Evolutionary conservation across 2,329 filamentous ascomycete genomes (phyloP), one percentile per base, ranked within the genome.

Genomic region (Pseudonectria foliicola): DNA sequence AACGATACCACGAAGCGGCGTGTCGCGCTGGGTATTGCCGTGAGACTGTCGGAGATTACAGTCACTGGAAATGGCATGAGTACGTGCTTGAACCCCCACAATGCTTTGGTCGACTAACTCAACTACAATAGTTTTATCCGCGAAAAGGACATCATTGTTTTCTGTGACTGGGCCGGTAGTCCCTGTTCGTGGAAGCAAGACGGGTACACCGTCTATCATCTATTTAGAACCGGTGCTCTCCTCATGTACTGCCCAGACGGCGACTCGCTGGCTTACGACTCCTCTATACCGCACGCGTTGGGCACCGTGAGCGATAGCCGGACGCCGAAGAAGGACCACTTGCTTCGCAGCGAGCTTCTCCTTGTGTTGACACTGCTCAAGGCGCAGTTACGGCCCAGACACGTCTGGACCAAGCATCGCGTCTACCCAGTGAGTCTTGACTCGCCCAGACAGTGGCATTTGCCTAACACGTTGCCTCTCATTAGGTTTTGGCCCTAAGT

Each of bases 401-500:
- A 29, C 11, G 26, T 33, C 26, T 38, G 24, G 13, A 27, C 30
- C 27, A 16, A 33, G 14, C 35, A 38, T 13, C 26, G 18, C 18
- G 15, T 33, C 13, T 33, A 26, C 26, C 35, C 35, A 11, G 35
- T 38, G 26, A 12, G 31, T 30, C 23, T 8, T 8, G 3, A 6
- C 13, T 11, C 11, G 3, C 13, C 8, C 8, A 30, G 27, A 34
- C n/a, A 2, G 13, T 15, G 27, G 31, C 1, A 12, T 27, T 2
- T 6, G 14, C 32, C 12, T 38, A 23, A 15, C 34, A 29, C 23
- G 29, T 29, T 7, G 35, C 18, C 2, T 3, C 6, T 8, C 6
- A 28, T 10, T 10, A 46, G 43, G 32, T 38, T n/a, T 25, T 44
- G 5, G 26, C 44, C 7, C 8, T 38, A 6, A 37, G 41, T 21